phyloP scores from a whole-genome alignment of 2,329 filamentous ascomycete species.

The Periconia digitata region DNA sequence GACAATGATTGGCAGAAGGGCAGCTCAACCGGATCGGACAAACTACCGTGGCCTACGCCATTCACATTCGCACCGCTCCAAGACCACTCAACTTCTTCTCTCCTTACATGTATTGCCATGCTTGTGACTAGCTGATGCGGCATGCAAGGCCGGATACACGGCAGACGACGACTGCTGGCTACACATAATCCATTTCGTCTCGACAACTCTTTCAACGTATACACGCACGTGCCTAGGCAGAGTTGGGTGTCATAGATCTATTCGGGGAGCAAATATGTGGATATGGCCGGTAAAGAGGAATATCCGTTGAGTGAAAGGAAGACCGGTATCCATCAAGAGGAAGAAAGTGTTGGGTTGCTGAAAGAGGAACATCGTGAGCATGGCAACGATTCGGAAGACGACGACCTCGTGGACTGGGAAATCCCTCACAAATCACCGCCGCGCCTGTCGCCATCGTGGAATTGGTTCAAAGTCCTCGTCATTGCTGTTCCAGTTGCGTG shows the following conservation, averaged over 20 bases:
- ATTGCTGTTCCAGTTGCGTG: constrained; percentile 13
- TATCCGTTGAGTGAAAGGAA: constrained; percentile 8
- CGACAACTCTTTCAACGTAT: background rate
- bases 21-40: too few species aligned
- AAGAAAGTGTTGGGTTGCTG: constrained; percentile 26
- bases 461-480: constrained; percentile 14
- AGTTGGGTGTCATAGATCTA: background rate
- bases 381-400: constrained; percentile 8
- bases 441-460: constrained; percentile 3
- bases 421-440: constrained; percentile 1
- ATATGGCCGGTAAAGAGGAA: constrained; percentile 7
- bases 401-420: constrained; percentile 14
- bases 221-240: background rate
- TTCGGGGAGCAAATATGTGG: background rate
- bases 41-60: too few species aligned
- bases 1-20: too few species aligned
- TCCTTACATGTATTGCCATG: background rate
- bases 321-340: constrained; percentile 11
- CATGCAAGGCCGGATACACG: background rate
- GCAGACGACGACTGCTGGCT: background rate
- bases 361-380: constrained; percentile 9
- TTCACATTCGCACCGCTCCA: background rate
- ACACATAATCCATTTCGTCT: background rate
- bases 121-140: background rate
- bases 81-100: background rate